Percentiles rank a stretch among this genome's conserved stretches.
Conservation (phyloP, 768 basidiomycete genomes). For the Pholiota molesta region DNA sequence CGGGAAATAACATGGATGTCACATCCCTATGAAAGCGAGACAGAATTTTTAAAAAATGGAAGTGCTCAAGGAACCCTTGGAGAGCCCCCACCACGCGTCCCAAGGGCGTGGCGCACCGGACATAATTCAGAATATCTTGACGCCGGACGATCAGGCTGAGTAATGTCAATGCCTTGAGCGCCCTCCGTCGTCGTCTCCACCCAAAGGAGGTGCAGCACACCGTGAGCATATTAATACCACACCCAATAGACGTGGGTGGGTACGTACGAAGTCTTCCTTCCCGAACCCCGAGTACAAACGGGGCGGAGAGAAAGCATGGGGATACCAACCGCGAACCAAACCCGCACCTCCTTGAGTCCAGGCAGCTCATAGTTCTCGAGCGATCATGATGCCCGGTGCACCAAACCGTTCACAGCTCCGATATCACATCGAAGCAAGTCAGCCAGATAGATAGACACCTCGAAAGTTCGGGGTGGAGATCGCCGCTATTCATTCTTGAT, state of each 20-base stretch:
- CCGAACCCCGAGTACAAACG: neutral
- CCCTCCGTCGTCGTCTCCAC: neutral
- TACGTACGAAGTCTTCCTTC: neutral
- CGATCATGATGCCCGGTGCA: too few relatives aligned
- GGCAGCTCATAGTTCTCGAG: too few relatives aligned
- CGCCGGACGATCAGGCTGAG: neutral
- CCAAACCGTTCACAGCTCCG: neutral
- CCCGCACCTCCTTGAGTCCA: too few relatives aligned
- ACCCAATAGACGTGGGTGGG: neutral
- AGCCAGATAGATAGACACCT: neutral
- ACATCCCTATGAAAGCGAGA: too few relatives aligned
- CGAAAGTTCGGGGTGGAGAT: neutral
- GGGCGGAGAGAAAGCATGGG: neutral
- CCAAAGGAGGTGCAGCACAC: neutral
- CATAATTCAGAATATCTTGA: neutral
- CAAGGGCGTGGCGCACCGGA: too few relatives aligned
- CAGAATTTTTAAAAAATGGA: too few relatives aligned
- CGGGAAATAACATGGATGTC: neutral
- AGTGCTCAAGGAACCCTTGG: too few relatives aligned
- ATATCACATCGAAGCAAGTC: neutral
- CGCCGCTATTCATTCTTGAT: neutral
- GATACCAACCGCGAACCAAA: too few relatives aligned
- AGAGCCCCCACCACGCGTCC: too few relatives aligned
- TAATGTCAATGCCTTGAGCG: neutral
- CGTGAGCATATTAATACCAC: neutral